These are phyloP conservation scores for Camellia oleifera DNA, from an alignment of 179 eudicot species.

Conservation along the genomic window DNA sequence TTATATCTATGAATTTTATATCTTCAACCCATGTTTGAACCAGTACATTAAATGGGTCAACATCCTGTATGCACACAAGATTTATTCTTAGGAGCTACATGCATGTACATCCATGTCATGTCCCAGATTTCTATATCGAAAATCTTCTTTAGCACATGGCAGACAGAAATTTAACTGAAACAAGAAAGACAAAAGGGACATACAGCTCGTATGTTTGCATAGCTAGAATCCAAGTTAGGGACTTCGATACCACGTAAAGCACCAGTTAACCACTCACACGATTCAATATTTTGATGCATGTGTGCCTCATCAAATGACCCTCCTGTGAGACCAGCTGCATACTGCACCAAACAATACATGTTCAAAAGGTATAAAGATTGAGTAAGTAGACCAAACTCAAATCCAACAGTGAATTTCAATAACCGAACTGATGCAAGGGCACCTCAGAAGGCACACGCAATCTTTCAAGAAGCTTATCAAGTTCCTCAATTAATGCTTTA, in stretches of 20 bases:
- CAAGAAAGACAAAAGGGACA: slow-evolving; percentile 22
- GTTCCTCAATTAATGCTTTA: slow-evolving; percentile 73
- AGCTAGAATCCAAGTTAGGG: slow-evolving; percentile 72
- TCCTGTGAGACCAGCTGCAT: slow-evolving; percentile 75
- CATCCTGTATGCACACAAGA: background rate
- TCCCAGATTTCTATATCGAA: background rate
- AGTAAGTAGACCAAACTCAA: background rate
- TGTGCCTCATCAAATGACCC: slow-evolving; percentile 92
- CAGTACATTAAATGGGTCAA: background rate
- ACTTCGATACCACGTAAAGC: slow-evolving; percentile 77
- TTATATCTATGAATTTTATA: background rate
- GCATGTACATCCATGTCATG: background rate
- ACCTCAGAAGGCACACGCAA: slow-evolving; percentile 89
- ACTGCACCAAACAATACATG: slow-evolving; percentile 42
- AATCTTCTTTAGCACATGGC: background rate
- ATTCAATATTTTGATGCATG: slow-evolving; percentile 82
- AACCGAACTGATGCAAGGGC: slow-evolving; percentile 7
- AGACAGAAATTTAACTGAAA: background rate
- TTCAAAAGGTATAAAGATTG: background rate
- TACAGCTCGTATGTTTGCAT: slow-evolving; percentile 85
- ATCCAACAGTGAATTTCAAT: slow-evolving; percentile 4
- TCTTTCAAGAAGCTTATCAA: slow-evolving; percentile 90
- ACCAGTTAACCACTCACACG: slow-evolving; percentile 89
- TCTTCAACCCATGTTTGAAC: background rate
- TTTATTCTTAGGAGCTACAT: background rate